Base-by-base conservation (phyloP, 2,329 filamentous ascomycete genomes). In the Trichophyton verrucosum region DNA sequence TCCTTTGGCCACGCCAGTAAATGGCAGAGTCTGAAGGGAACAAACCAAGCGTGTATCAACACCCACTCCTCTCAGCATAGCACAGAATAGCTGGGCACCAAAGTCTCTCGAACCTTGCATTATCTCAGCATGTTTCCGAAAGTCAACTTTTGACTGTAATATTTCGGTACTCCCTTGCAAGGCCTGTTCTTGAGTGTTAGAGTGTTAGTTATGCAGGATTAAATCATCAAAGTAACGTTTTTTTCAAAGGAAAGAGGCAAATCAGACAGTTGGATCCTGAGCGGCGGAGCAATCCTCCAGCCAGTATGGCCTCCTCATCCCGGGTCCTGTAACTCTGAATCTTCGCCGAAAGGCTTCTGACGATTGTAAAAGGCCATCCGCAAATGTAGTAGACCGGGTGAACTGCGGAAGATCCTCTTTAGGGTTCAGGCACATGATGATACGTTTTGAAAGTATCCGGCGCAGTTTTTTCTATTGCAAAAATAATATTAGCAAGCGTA, bases 1-100 rank as follows among this genome's bases (percentile, higher is more conserved):
- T 61, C 72, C 71, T 70, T 79, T 74, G 2, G 74, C 72, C 11
- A 73, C 72, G 2, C 75, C 80, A 1, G 80, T 77, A 66, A 91
- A 91, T 0, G 88, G 81, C 0, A 99, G 78, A 1, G 86, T 84
- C 66, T 99, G 94, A 2, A 99, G 76, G 3, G 94, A 99, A 72
- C 91, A 96, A 0, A 97, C 88, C 3, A 99, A 79, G 11, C 94
- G 82, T 3, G 89, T 81, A 64, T 90, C 84, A 5, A 97, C 84
- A 2, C 89, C 91, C n/a, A 82, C 84, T n/a, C 85, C 83, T 17
- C 94, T 85, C 3, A 99, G 79, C 36, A 97, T 74, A 2, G 91
- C 88, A 71, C 94, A 97, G 68, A 95, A 96, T 0, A 99, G 73
- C 71, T 97, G 91, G 1, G 90, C 88, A 0, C 91, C 94, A 8